Percentiles rank a stretch among this genome's conserved stretches.
These are phyloP conservation scores for Colletotrichum musicola DNA, from an alignment of 2,329 filamentous ascomycete genomes.

Conservation along the genomic window DNA sequence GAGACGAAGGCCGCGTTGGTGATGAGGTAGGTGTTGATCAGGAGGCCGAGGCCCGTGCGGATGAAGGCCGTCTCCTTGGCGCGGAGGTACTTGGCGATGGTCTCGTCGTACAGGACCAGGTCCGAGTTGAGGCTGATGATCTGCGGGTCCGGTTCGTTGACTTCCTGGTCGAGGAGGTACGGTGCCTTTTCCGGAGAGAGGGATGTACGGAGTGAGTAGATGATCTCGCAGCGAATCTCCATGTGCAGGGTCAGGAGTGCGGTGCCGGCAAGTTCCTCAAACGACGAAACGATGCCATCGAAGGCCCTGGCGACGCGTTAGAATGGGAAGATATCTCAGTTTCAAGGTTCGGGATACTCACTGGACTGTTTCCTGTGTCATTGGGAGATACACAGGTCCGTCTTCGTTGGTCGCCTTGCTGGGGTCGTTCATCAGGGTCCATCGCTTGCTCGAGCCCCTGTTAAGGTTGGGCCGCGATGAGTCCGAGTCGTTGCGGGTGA, in stretches of 20 bases:
- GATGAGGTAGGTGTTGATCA: conserved; percentile 85
- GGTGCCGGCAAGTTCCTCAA: conserved; percentile 82
- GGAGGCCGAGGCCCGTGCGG: conserved; percentile 78
- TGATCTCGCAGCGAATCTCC: conserved; percentile 86
- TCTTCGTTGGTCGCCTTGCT: conserved; percentile 70
- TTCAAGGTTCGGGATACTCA: conserved; percentile 60
- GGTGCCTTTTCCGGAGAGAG: conserved; percentile 72
- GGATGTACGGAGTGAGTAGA: conserved; percentile 79
- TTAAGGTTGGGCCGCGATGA: conserved; percentile 68
- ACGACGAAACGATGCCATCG: conserved; percentile 86
- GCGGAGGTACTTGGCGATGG: conserved; percentile 79
- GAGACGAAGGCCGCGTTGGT: conserved; percentile 77
- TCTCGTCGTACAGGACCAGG: conserved; percentile 89
- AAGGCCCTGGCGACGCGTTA: conserved; percentile 72
- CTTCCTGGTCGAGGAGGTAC: conserved; percentile 77
- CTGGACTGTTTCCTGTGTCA: conserved; percentile 87
- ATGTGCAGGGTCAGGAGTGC: conserved; percentile 89
- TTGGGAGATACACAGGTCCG: conserved; percentile 82
- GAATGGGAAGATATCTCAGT: neutral
- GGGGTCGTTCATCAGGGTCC: conserved; percentile 82
- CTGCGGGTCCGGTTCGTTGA: conserved; percentile 81
- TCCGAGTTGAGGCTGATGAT: conserved; percentile 88
- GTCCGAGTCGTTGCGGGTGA: conserved; percentile 80
- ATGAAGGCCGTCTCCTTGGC: conserved; percentile 80
- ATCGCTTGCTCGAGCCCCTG: conserved; percentile 76